Evolutionary conservation across 192 early-diverging fungal species (phyloP).

Genomic region (Linnemannia elongata): DNA sequence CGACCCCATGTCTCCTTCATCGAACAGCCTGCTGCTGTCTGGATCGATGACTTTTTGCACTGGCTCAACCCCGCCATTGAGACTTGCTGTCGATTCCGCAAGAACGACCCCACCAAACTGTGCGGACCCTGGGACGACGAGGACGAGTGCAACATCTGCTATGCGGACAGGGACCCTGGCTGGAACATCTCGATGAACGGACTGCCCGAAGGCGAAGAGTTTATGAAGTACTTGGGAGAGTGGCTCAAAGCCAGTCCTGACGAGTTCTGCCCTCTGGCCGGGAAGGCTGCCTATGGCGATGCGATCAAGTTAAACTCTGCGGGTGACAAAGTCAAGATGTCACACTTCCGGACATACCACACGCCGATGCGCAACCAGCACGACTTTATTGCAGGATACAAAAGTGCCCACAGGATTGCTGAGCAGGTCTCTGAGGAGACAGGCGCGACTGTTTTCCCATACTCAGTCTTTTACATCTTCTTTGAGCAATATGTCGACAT

Average conservation of each 20-base stretch:
- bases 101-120: constrained; percentile 50
- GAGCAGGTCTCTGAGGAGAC: constrained; percentile 57
- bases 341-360: constrained; percentile 73
- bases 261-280: constrained; percentile 71
- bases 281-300: constrained; percentile 76
- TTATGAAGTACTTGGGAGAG: constrained; percentile 64
- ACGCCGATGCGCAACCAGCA: constrained; percentile 69
- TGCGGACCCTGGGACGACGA: constrained; percentile 69
- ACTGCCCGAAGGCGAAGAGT: constrained; percentile 68
- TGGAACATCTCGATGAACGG: constrained; percentile 72
- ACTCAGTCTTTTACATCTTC: constrained; percentile 76
- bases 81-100: constrained; percentile 68
- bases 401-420: constrained; percentile 70
- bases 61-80: constrained; percentile 73
- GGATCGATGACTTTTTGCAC: constrained; percentile 76
- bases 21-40: constrained; percentile 71
- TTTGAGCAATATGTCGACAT: constrained; percentile 77
- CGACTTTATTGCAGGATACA: constrained; percentile 71
- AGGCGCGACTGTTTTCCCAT: constrained; percentile 68
- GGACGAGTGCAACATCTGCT: constrained; percentile 63
- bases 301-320: constrained; percentile 61
- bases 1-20: constrained; percentile 70
- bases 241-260: constrained; percentile 67
- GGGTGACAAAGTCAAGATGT: constrained; percentile 59
- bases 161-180: constrained; percentile 53